Base-by-base conservation (phyloP, 1,139 yeast species). In the Petasospora rhodanensis region DNA sequence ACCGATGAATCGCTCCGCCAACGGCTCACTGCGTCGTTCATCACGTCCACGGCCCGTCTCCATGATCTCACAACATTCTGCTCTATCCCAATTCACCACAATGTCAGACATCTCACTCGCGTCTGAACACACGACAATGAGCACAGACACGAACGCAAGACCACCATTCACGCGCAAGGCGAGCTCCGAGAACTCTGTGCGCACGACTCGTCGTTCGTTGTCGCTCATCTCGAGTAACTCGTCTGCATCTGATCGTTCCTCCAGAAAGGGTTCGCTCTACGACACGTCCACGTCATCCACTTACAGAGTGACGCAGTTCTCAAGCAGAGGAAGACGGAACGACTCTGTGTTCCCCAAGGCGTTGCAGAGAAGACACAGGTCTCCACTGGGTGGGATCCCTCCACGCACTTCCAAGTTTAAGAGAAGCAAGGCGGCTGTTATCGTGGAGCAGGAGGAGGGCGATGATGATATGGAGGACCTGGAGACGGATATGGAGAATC, bases 61-160 rank as follows among this genome's bases (percentile, higher is more conserved):
- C 0, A 72, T 79, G 59, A 59, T 79, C 3, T 79, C 89, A 0
- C 84, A 77, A 46, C 62, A 71, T 22, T 75, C 82, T 35, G 73
- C 73, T 2, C 28, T 34, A 6, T 50, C 54, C 2, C 47, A 44
- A 18, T 19, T 41, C 22, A 50, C 54, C 1, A 35, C 43, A 1
- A 38, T 45, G 31, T 47, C 52, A 1, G 55, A 50, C 15, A 18
- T 45, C 3, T 46, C 52, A 7, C 17, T 37, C 2, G 38, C 40
- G 2, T 46, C 51, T 1, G 38, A 34, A 11, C 37, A 38, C 15
- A 44, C 51, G 2, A 34, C 40, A 4, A 38, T 38, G 18, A 38
- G 46, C 10, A 45, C n/a, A n/a, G n/a, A n/a, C n/a, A n/a, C n/a
- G n/a, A n/a, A 44, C 13, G 25, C 37, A 4, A 22, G 54, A 28